A percentile compares a stretch with the other conserved stretches of the same genome.
phyloP scores from a whole-genome alignment of 495 filamentous ascomycete species.

The Letharia lupina region DNA sequence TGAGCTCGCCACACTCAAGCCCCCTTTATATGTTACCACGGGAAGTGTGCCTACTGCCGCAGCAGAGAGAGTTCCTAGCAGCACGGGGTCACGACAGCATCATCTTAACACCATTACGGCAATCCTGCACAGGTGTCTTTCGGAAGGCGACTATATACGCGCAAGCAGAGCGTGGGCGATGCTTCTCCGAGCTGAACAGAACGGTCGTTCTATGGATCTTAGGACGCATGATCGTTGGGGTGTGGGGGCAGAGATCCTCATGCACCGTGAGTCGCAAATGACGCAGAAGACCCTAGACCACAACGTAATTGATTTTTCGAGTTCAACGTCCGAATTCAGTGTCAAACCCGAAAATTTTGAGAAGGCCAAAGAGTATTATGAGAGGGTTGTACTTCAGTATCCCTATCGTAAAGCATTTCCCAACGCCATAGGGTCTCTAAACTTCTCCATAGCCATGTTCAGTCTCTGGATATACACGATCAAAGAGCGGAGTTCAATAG shows the following conservation, averaged over 20 bases:
- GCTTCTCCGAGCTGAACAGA: conserved; percentile 48
- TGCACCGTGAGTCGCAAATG: conserved; percentile 37
- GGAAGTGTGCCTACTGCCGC: neutral
- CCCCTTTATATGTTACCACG: conserved; percentile 1
- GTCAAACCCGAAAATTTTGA: conserved; percentile 48
- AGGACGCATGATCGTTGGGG: conserved; percentile 53
- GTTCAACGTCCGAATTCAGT: neutral
- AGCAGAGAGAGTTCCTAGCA: neutral
- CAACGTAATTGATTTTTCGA: neutral
- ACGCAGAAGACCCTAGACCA: conserved; percentile 10
- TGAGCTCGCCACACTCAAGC: conserved; percentile 13
- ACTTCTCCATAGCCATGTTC: conserved; percentile 63
- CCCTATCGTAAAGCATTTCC: conserved; percentile 45
- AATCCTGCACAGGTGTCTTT: conserved; percentile 53
- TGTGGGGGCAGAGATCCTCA: conserved; percentile 59
- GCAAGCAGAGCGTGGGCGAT: conserved; percentile 58
- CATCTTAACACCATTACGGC: conserved; percentile 53
- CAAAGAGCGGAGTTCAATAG: conserved; percentile 27
- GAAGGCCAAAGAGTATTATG: conserved; percentile 54
- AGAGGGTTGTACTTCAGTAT: conserved; percentile 58
- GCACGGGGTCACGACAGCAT: conserved; percentile 36
- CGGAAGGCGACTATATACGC: conserved; percentile 51
- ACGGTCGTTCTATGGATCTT: conserved; percentile 46
- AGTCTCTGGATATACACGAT: conserved; percentile 56
- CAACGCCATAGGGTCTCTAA: conserved; percentile 39